Base-by-base conservation (phyloP, 179 eudicot species). In the Beta macrorhiza region DNA sequence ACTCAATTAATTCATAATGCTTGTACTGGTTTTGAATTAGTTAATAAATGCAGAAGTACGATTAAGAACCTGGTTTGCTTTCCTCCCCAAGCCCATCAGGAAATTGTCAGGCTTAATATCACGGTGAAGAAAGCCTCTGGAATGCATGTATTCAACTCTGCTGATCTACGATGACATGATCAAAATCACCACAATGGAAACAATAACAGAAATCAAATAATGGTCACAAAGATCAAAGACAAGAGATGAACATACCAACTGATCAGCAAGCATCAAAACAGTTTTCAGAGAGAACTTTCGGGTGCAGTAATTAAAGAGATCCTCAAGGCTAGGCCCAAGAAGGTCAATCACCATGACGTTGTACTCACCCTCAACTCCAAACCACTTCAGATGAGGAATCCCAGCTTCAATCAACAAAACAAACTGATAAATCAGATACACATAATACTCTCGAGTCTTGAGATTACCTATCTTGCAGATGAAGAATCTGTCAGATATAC, bases 51-150 rank as follows among this genome's bases (percentile, higher is more conserved):
- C 42, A 17, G 47, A 74, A 11, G 29, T 6, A 72, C 8, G 6
- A 47, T 0, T 61, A 70, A 70, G 49, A 83, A 93, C 99, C 97
- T 94, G 98, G 83, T 91, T 94, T 37, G 99, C 98, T 89, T 91
- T 97, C 78, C 97, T 95, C 51, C 99, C 99, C 78, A 97, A 87
- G 68, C 99, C 98, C 99, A 97, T 94, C 71, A 97, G 82, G 79
- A 97, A 97, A 72, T 97, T 97, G 85, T 97, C 99, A 53, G 99
- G 99, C 84, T 97, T 97, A 71, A 97, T 94, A 85, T 97, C 97
- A 70, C 98, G 98, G 85, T 94, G 98, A 87, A 97, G 97, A 86
- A 94, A 93, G 79, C 98, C 95, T 88, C 93, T 93, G 8, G 93
- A 88, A 70, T 97, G 99, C 93, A 94, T 91, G 87, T 91, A 92